Evolutionary conservation across 345 rosid genomes (phyloP).

Genomic region (Noccaea caerulescens): DNA sequence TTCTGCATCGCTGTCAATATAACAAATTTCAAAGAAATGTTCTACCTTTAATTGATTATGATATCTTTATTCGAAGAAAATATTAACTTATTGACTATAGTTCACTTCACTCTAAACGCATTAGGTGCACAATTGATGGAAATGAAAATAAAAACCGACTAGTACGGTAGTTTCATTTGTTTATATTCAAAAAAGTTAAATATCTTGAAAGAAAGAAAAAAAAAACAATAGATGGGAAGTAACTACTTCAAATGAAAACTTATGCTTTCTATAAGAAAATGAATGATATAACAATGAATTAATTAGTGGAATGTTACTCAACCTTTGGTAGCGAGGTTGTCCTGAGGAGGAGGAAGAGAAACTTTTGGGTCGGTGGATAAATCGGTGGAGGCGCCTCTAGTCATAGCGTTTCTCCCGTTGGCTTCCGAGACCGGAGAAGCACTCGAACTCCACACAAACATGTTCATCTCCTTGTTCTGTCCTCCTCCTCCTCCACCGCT

Average conservation of each 20-base stretch:
- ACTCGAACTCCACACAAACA: slow-evolving; percentile 90
- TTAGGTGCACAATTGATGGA: not conserved
- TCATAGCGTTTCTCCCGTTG: slow-evolving; percentile 56
- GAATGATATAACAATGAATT: too few species aligned
- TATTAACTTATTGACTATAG: not conserved
- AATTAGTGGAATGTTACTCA: not conserved
- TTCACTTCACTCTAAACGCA: not conserved
- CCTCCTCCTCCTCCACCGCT: slow-evolving; percentile 28
- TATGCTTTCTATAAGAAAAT: too few species aligned
- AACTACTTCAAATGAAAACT: too few species aligned
- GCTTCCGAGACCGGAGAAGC: slow-evolving; percentile 81
- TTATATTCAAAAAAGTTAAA: too few species aligned
- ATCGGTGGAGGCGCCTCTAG: slow-evolving; percentile 57
- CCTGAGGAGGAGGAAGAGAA: slow-evolving; percentile 46
- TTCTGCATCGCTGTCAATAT: slow-evolving; percentile 62
- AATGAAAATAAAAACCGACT: too few species aligned
- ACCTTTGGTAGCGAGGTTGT: slow-evolving; percentile 62
- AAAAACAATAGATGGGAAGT: too few species aligned
- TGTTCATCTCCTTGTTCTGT: slow-evolving; percentile 64
- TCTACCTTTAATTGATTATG: not conserved
- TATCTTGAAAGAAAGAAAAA: too few species aligned
- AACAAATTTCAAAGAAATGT: not conserved
- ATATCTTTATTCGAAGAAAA: not conserved
- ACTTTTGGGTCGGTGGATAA: slow-evolving; percentile 42
- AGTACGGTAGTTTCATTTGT: too few species aligned